phyloP scores from a whole-genome alignment of 805 yeast species.

The Teunomyces pallodes region DNA sequence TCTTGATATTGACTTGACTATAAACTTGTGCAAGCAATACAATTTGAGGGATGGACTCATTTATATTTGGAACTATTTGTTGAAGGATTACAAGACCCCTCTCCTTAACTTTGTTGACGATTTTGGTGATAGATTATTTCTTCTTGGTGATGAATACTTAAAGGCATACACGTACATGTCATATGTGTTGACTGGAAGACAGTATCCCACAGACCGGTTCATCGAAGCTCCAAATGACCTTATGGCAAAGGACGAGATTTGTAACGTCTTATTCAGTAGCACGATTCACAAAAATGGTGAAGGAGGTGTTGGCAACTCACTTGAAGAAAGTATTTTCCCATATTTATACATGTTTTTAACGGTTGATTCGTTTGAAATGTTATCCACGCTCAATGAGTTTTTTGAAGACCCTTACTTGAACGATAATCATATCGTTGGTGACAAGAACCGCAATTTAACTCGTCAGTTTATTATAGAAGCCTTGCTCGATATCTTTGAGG shows the following conservation, averaged over 20 bases:
- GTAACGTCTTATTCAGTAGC: constrained; percentile 60
- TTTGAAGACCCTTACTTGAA: constrained; percentile 79
- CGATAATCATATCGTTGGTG: constrained; percentile 44
- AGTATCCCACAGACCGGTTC: constrained; percentile 67
- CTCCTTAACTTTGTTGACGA: constrained; percentile 54
- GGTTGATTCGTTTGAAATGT: constrained; percentile 55
- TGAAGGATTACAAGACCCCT: constrained; percentile 73
- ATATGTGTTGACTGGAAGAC: constrained; percentile 70
- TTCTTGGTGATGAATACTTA: constrained; percentile 7
- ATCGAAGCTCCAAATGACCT: constrained; percentile 34
- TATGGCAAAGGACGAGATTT: constrained; percentile 50
- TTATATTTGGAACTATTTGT: constrained; percentile 68
- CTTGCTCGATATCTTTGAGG: constrained; percentile 55
- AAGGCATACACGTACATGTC: constrained; percentile 54
- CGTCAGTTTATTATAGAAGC: constrained; percentile 80
- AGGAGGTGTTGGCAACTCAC: constrained; percentile 20
- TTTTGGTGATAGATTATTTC: constrained; percentile 16
- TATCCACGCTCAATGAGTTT: constrained; percentile 72
- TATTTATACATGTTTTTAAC: constrained; percentile 59
- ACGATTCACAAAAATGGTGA: constrained; percentile 37
- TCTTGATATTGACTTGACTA: constrained; percentile 76
- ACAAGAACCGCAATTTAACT: constrained; percentile 38
- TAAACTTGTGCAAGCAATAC: constrained; percentile 56
- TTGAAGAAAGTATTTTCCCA: constrained; percentile 47
- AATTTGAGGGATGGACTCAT: constrained; percentile 60